Conservation (phyloP, 1,284 basidiomycete genomes). For the Butyriboletus appendiculatus region DNA sequence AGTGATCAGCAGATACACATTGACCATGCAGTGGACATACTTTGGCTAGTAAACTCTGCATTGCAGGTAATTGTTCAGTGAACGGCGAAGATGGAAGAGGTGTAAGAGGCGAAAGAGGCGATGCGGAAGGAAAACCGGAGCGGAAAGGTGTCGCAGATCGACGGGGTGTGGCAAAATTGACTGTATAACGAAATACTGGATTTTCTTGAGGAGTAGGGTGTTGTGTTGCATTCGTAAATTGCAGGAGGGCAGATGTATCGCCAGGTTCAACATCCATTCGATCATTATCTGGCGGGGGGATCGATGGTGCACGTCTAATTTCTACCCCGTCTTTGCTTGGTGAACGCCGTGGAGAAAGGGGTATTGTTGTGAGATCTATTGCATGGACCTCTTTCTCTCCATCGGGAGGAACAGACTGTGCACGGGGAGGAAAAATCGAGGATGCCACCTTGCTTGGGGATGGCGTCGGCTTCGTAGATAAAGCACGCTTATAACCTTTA, state of each 20-base stretch:
- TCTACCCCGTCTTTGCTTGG: conserved; percentile 25
- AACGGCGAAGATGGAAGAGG: conserved; percentile 32
- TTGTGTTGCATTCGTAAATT: conserved; percentile 22
- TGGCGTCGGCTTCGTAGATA: conserved; percentile 21
- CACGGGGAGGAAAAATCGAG: conserved; percentile 23
- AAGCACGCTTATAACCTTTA: conserved; percentile 12
- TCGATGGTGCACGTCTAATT: conserved; percentile 27
- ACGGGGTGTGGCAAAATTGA: conserved; percentile 33
- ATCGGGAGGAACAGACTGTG: conserved; percentile 32
- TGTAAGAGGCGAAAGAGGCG: conserved; percentile 38
- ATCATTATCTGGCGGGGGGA: conserved; percentile 22
- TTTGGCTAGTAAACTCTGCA: conserved; percentile 14
- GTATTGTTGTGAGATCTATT: conserved; percentile 24
- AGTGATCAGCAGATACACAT: conserved; percentile 4
- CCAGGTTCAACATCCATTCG: conserved; percentile 27
- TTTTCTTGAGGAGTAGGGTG: conserved; percentile 7
- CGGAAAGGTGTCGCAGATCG: neutral
- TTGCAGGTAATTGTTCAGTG: conserved; percentile 2
- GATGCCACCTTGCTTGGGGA: conserved; percentile 18
- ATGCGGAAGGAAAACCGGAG: neutral
- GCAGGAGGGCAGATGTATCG: conserved; percentile 14
- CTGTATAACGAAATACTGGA: conserved; percentile 19
- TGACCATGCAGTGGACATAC: conserved; percentile 12
- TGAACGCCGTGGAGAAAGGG: conserved; percentile 30
- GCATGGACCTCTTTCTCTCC: conserved; percentile 10